These are phyloP conservation scores for Calycina herbarum DNA, from an alignment of 2,329 filamentous ascomycete genomes.

Conservation along the genomic window DNA sequence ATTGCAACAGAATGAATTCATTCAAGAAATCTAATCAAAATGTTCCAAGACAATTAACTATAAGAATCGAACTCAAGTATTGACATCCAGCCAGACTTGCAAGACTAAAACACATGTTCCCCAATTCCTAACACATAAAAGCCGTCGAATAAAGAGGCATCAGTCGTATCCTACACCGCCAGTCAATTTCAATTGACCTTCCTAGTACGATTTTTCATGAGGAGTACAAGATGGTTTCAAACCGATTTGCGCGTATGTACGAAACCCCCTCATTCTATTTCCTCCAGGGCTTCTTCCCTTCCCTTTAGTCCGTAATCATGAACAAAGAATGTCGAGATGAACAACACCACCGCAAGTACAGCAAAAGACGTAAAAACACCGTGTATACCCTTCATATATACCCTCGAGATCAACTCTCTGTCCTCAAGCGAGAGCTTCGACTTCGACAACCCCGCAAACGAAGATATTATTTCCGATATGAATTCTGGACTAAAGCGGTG, in stretches of 20 bases:
- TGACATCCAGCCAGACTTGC: too few species aligned
- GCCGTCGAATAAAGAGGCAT: not conserved
- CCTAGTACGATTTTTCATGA: not conserved
- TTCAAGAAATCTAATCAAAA: too few species aligned
- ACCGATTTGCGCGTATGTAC: not conserved
- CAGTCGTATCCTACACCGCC: not conserved
- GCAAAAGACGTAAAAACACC: conserved; percentile 28
- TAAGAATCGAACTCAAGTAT: too few species aligned
- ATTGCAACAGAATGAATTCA: too few species aligned
- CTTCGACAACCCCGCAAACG: not conserved
- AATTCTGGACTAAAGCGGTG: not conserved
- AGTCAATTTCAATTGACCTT: not conserved
- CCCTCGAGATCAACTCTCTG: conserved; percentile 22
- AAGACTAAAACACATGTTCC: not conserved
- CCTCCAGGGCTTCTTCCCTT: not conserved
- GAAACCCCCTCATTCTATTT: not conserved
- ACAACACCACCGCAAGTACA: not conserved
- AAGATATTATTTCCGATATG: conserved; percentile 11
- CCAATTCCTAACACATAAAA: not conserved
- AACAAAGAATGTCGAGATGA: not conserved
- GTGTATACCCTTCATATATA: conserved; percentile 30
- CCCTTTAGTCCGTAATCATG: not conserved
- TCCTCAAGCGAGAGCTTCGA: conserved; percentile 7
- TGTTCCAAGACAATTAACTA: too few species aligned
- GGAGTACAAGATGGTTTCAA: not conserved